Percentiles rank a stretch among this genome's conserved stretches.
Evolutionary conservation across 2,329 filamentous ascomycete species (phyloP).

Genomic region (Monilinia polystroma): DNA sequence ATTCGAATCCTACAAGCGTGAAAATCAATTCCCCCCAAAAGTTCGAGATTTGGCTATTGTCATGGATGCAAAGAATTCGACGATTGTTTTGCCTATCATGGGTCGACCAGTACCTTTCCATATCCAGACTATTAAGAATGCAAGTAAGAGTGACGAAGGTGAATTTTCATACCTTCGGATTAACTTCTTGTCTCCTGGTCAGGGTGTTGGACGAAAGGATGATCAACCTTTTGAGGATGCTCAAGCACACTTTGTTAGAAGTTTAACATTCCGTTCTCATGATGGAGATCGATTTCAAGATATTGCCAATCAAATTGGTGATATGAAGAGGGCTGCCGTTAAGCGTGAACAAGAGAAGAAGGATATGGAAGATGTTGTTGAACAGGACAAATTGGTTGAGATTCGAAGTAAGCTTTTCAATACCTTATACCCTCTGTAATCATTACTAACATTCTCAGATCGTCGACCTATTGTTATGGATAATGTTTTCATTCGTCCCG

Average conservation of each 20-base stretch:
- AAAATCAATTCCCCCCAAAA: constrained; percentile 83
- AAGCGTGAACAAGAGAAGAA: constrained; percentile 98
- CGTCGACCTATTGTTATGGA: constrained; percentile 87
- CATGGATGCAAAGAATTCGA: constrained; percentile 86
- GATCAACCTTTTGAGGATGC: constrained; percentile 98
- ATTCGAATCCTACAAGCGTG: constrained; percentile 98
- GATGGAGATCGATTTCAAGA: constrained; percentile 86
- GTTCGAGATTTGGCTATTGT: constrained; percentile 86
- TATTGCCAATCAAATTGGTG: constrained; percentile 89
- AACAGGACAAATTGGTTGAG: constrained; percentile 95
- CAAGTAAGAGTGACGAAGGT: constrained; percentile 94
- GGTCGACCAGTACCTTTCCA: constrained; percentile 96
- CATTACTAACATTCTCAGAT: constrained; percentile 51
- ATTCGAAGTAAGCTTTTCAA: constrained; percentile 70
- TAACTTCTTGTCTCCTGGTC: constrained; percentile 95
- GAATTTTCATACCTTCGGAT: constrained; percentile 93
- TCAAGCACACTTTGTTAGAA: constrained; percentile 91
- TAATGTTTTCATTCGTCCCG: constrained; percentile 92
- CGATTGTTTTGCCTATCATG: constrained; percentile 94
- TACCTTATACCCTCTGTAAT: constrained; percentile 43
- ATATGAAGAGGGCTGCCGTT: constrained; percentile 88
- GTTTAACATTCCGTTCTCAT: constrained; percentile 89
- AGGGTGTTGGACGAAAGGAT: constrained; percentile 95
- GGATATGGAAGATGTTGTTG: constrained; percentile 98
- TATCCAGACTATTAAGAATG: constrained; percentile 98